phyloP scores from a whole-genome alignment of 805 yeast species.

The Ogataea wickerhamii region DNA sequence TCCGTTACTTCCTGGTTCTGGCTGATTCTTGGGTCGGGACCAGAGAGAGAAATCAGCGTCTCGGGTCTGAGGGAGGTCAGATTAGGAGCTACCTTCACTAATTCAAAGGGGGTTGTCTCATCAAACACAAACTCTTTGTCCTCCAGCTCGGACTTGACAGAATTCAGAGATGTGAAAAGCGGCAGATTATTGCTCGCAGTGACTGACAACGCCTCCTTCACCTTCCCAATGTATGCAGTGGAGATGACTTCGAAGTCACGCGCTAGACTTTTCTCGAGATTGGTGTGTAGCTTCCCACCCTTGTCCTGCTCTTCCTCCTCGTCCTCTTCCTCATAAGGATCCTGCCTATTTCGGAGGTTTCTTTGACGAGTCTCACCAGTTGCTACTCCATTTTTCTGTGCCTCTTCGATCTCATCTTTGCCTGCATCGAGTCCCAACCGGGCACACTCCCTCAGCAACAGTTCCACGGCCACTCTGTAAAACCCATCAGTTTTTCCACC shows the following conservation, averaged over 20 bases:
- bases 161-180: constrained; percentile 66
- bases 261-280: constrained; percentile 41
- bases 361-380: neutral
- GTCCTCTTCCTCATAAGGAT: constrained; percentile 1
- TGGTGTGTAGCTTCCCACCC: constrained; percentile 13
- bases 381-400: neutral
- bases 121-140: constrained; percentile 66
- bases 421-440: constrained; percentile 36
- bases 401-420: neutral
- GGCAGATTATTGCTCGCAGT: constrained; percentile 66
- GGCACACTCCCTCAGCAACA: constrained; percentile 58
- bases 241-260: constrained; percentile 62
- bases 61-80: constrained; percentile 34
- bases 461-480: constrained; percentile 58
- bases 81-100: constrained; percentile 67
- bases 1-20: constrained; percentile 31
- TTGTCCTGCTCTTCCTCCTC: constrained; percentile 13
- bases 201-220: constrained; percentile 64
- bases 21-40: constrained; percentile 16
- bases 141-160: constrained; percentile 69
- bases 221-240: constrained; percentile 44
- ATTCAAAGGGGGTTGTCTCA: constrained; percentile 48
- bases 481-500: constrained; percentile 59
- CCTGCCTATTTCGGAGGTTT: neutral
- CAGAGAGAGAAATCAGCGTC: constrained; percentile 44